Percentiles rank a stretch among this genome's conserved stretches.
phyloP scores from a whole-genome alignment of 495 filamentous ascomycete genomes.

The Tuber calosporum region DNA sequence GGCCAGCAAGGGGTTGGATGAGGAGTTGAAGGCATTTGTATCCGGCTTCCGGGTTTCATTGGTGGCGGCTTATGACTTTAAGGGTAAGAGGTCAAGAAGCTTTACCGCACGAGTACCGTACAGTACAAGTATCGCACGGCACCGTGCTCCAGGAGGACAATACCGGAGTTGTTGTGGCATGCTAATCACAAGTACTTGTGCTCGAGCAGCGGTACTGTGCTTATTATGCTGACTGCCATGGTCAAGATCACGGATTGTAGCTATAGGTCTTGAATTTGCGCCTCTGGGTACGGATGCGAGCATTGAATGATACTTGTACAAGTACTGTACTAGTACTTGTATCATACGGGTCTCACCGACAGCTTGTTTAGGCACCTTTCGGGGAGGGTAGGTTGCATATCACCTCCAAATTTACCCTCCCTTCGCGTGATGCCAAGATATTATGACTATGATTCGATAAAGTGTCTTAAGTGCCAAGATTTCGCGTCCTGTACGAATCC shows the following conservation, averaged over 20 bases:
- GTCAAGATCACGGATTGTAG: not conserved
- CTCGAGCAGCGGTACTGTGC: not conserved
- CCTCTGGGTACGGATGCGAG: not conserved
- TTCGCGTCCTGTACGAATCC: slow-evolving; percentile 33
- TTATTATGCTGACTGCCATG: not conserved
- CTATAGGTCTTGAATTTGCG: not conserved
- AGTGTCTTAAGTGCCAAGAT: slow-evolving; percentile 27
- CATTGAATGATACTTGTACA: not conserved
- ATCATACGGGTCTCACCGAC: not conserved
- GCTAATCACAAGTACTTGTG: not conserved
- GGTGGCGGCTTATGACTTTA: not conserved
- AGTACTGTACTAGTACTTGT: too few relatives aligned
- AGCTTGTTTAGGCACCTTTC: not conserved
- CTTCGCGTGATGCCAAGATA: not conserved
- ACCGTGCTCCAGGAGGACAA: too few relatives aligned
- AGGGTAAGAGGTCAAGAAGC: not conserved
- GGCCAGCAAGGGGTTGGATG: not conserved
- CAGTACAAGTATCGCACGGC: too few relatives aligned
- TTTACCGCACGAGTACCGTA: not conserved
- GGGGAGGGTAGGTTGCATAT: not conserved
- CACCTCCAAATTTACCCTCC: not conserved
- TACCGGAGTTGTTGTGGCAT: not conserved
- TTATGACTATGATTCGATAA: slow-evolving; percentile 15
- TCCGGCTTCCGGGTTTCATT: not conserved
- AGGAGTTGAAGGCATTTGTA: not conserved